Evolutionary conservation across 1,139 yeast species (phyloP), one percentile per base, ranked within the genome.

Genomic region (Blastobotrys malaysiensis): DNA sequence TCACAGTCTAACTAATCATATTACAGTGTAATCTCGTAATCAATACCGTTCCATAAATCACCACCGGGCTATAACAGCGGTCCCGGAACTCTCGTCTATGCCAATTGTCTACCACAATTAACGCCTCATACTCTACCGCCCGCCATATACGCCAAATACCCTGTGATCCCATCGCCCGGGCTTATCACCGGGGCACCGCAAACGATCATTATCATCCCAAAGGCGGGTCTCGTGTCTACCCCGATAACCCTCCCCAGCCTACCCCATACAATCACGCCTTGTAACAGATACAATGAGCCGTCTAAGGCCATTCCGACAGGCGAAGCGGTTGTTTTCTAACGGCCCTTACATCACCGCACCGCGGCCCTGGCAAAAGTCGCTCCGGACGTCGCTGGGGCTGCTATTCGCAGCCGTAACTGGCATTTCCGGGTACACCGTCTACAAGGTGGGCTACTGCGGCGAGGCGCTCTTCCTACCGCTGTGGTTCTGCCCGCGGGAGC

Each of bases 401-500:
- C 55, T 56, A 19, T 57, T 50, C 18, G 45, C 57, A 14, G 58
- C 63, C 1, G 16, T 56, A 13, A 43, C 50, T 1, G 59, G 58
- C 26, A 55, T 59, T 2, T 45, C 52, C 18, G 50, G 52, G 5
- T 63, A 62, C 49, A 51, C 62, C 18, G 45, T 57, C 5, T 63
- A 63, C 48, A 58, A 63, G 48, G 59, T 60, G 2, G 51, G 54
- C 21, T 52, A 56, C 45, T 49, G 55, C 46, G 52, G 54, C 7
- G 59, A 58, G 36, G 45, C 61, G n/a, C 59, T 61, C 14, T 63
- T 63, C 46, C 45, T 63, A 5, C 66, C 66, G 1, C 52, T 62
- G 31, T 60, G 63, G 61, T 49, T 61, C 20, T 59, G 59, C 44
- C 46, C 61, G 9, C 50, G 53, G 16, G 52, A 55, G 36, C 59